Evolutionary conservation across 257 asterid genomes (phyloP).

Genomic region (Solanum sitiens): DNA sequence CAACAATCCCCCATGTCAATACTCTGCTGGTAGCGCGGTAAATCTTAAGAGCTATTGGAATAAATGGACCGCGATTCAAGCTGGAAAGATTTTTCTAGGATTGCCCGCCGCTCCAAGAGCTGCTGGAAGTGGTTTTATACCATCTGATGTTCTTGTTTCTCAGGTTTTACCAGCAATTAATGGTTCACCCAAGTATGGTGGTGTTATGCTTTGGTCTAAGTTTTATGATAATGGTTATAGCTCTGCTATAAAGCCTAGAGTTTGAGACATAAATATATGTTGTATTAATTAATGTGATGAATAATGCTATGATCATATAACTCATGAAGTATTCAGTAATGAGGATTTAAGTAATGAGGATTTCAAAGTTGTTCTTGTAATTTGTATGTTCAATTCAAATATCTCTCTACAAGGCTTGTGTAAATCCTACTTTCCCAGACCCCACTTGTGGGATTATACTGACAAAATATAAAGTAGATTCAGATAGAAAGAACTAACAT

Average conservation of each 20-base stretch:
- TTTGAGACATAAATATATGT: not conserved
- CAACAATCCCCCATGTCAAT: constrained; percentile 56
- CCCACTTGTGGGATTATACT: not conserved
- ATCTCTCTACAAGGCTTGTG: not conserved
- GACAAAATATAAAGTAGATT: not conserved
- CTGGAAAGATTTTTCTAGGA: constrained; percentile 44
- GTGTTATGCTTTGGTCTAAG: constrained; percentile 78
- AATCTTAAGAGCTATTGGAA: constrained; percentile 33
- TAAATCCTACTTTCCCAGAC: not conserved
- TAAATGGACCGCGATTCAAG: constrained; percentile 32
- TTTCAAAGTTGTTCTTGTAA: too few species aligned
- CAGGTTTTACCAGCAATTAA: constrained; percentile 44
- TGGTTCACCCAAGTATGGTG: constrained; percentile 44
- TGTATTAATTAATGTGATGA: too few species aligned
- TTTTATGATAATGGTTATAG: constrained; percentile 2
- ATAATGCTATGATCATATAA: too few species aligned
- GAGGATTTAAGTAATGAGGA: too few species aligned
- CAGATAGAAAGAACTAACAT: not conserved
- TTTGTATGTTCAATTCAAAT: too few species aligned
- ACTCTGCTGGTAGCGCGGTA: constrained; percentile 19
- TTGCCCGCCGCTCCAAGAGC: constrained; percentile 52
- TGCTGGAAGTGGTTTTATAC: constrained; percentile 63
- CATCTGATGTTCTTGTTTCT: constrained; percentile 26
- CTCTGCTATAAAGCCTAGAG: not conserved
- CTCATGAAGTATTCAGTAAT: too few species aligned